Evolutionary conservation across 2,329 filamentous ascomycete genomes (phyloP), one percentile per base, ranked within the genome.

Genomic region (Cryphonectria naterciae): DNA sequence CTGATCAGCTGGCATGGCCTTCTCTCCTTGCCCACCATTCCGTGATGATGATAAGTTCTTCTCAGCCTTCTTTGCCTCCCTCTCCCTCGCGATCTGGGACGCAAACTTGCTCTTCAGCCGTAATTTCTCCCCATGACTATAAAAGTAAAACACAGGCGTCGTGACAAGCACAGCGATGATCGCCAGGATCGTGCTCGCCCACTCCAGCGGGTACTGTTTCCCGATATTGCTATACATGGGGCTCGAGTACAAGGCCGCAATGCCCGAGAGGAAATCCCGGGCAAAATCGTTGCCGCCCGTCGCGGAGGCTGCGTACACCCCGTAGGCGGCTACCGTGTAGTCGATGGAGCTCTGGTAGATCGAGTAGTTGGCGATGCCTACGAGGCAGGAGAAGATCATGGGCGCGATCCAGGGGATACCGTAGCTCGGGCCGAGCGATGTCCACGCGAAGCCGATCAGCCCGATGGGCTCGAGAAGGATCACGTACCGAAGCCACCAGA

Each of bases 341-440:
- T 91, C 89, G 74, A 92, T 90, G 2, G 88, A 90, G 10, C 88
- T 86, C 85, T 90, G 89, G 79, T 91, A 91, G 66, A 90, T 90
- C 22, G 81, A 80, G 71, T 85, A 87, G 75, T 92, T 92, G 54
- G 89, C 89, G 64, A 92, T 86, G 37, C 88, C 89, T 52, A 92
- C 87, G 49, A 90, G 80, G 7, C 83, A 80, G 2, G 86, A 84
- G 75, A 89, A 90, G 62, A 91, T 80, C 84, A 91, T 87, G 0
- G 87, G 85, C 0, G 82, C 86, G 46, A 90, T 88, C 89, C 90
- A 92, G 72, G 86, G 88, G 15, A 87, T 81, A 0, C 60, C 67
- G 10, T 82, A 79, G 0, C 87, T 70, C 0, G 75, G 88, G 0
- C 88, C 88, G 13, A 87, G 77, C 49, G 84, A 85, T 7, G 86